Conservation (phyloP, 176 grass and related monocot species). For the Urochloa ruziziensis region DNA sequence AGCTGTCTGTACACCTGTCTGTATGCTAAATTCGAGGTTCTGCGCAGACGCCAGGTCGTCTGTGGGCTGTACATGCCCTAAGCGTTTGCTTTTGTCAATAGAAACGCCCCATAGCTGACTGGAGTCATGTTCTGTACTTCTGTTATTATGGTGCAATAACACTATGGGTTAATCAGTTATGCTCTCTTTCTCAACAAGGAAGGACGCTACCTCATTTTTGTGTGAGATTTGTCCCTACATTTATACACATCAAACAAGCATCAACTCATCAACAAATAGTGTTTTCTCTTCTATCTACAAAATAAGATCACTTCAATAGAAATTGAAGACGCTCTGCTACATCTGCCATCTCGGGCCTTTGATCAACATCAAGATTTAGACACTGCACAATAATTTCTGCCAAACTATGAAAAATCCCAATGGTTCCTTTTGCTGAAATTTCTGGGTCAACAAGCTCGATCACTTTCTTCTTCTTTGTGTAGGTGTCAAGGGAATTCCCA, state of each 20-base stretch:
- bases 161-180: too few species aligned
- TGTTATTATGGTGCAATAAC: too few species aligned
- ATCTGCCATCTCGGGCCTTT: slow-evolving; percentile 24
- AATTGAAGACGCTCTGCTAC: neutral
- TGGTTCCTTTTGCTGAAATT: neutral
- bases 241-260: neutral
- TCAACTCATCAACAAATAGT: neutral
- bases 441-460: slow-evolving; percentile 31
- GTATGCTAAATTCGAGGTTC: too few species aligned
- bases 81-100: too few species aligned
- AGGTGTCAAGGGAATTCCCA: neutral
- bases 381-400: slow-evolving; percentile 2
- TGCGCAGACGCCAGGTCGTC: too few species aligned
- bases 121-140: too few species aligned
- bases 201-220: too few species aligned
- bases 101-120: too few species aligned
- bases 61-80: too few species aligned
- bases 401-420: neutral
- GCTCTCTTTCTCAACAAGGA: too few species aligned
- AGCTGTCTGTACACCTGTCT: too few species aligned
- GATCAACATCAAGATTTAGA: slow-evolving; percentile 10
- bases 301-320: neutral
- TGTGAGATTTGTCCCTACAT: too few species aligned
- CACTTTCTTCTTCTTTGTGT: neutral
- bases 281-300: neutral